Conservation (phyloP, 78 protist genomes). For the Mantamonas sphyraenae region DNA sequence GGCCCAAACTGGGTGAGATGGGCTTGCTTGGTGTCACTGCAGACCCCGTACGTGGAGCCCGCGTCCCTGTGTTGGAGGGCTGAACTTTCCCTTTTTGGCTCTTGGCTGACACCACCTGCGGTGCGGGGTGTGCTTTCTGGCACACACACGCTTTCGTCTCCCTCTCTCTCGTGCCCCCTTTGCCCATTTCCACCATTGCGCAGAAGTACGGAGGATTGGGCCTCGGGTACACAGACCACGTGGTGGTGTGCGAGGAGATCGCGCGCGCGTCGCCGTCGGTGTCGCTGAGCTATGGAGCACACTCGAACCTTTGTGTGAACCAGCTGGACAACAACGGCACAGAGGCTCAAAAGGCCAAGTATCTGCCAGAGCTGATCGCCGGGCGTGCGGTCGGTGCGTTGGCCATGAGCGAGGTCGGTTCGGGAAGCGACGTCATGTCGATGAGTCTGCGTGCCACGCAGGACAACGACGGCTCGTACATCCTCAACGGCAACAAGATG, state of each 20-base stretch:
- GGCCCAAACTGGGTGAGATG: slow-evolving; percentile 72
- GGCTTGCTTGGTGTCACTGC: slow-evolving; percentile 86
- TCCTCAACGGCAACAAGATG: slow-evolving; percentile 75
- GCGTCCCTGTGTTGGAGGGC: too few species aligned
- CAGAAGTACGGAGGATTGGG: not conserved
- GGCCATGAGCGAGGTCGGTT: slow-evolving; percentile 87
- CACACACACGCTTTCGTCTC: too few species aligned
- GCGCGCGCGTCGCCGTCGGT: slow-evolving; percentile 21
- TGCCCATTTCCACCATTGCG: too few species aligned
- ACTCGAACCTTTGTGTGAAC: slow-evolving; percentile 40
- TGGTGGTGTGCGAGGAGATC: slow-evolving; percentile 15
- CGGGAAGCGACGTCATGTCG: slow-evolving; percentile 88
- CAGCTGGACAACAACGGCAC: slow-evolving; percentile 20
- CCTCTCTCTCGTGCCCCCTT: too few species aligned
- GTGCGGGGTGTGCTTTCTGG: too few species aligned
- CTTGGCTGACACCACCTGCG: too few species aligned
- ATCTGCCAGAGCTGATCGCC: slow-evolving; percentile 34
- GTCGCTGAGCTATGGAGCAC: slow-evolving; percentile 33
- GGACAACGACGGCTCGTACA: slow-evolving; percentile 44
- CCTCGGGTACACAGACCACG: slow-evolving; percentile 6
- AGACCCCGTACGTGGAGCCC: too few species aligned
- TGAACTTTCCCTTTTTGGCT: too few species aligned
- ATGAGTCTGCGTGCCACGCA: slow-evolving; percentile 62
- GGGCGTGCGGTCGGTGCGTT: slow-evolving; percentile 89
- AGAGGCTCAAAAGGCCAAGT: slow-evolving; percentile 21